Base-by-base conservation (phyloP, 306 rosid species). In the Vicia villosa region DNA sequence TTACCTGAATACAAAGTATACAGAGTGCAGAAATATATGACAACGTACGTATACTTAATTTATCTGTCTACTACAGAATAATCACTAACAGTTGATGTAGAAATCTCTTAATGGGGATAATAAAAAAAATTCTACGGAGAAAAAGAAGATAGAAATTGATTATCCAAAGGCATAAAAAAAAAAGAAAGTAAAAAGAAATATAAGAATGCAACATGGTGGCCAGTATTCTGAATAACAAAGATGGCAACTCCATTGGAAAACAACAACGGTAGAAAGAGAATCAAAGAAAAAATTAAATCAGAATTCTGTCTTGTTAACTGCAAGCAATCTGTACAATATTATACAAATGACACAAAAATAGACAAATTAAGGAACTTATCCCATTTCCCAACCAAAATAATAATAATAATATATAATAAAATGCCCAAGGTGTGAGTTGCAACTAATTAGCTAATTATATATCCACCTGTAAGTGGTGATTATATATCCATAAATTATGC, bases 1-100 rank as follows among this genome's bases (percentile, higher is more conserved):
- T 36, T 58, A 50, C 64, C 40, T 69, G 58, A 78, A 68, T 59
- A 75, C 59, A 17, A 30, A 61, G 37, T 50, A 59, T n/a, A 52
- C 30, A 41, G 47, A 51, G 14, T 52, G 22, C 37, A 41, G 37
- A 79, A 37, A 63, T 22, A 46, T 43, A 72, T 37, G 51, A 63
- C 38, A 26, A 42, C 19, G 62, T 46, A 34, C 26, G 68, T 14
- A 12, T 56, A 0, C 34, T 52, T 24, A 47, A 43, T 43, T 16
- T 45, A 55, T 57, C 59, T 63, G 43, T 58, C 70, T 63, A 40
- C 66, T 26, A 62, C 45, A 42, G 15, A 63, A 63, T 62, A 28
- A 67, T 65, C 40, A 45, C 41, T 49, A 47, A 41, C 37, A 17
- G 57, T 17, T 36, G 28, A 63, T 70, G 40, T 3, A 15, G 30